Base-by-base conservation (phyloP, 1,139 yeast genomes). In the Yamadazyma diddensiae region DNA sequence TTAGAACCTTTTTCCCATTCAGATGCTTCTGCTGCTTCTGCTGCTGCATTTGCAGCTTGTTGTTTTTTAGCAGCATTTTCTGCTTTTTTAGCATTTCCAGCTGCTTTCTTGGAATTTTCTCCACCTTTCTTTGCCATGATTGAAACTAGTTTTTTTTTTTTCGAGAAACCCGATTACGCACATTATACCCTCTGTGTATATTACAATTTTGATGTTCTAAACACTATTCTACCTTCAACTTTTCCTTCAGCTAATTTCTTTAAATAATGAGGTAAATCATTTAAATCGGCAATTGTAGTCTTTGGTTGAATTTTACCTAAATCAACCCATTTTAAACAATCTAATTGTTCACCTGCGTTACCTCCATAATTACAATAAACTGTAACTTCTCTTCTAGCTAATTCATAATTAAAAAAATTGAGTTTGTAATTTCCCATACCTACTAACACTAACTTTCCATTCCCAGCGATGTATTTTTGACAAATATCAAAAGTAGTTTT, bases 1-100 rank as follows among this genome's bases (percentile, higher is more conserved):
- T 84, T 84, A 21, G 86, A 49, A 15, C 94, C 95, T 26, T 79
- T 69, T 2, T 72, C 75, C 94, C 94, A 85, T 40, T 75, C 66
- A 9, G 71, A 63, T 13, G 79, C 79, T 52, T 82, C 92, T 3
- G 60, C 75, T 3, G 73, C 74, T 36, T 66, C 81, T 5, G 56
- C 59, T 11, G 59, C 65, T 6, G 65, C 70, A 3, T 58, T 66
- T 25, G 71, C 76, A 6, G 71, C 85, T 30, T 70, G 74, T 33
- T 70, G 67, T 61, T 80, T 79, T 53, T 73, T 75, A 50, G 69
- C 73, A 23, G 85, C 85, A 18, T 67, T 68, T 28, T 76, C 90
- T 6, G 82, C 86, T 66, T 79, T 83, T 52, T 68, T 73, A 32
- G 87, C 85, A 45, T 80, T 76, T 11, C 87, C 88, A 4, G 80